Evolutionary conservation across 306 rosid genomes (phyloP), one percentile per base, ranked within the genome.

Genomic region (Abrus pulchellus): DNA sequence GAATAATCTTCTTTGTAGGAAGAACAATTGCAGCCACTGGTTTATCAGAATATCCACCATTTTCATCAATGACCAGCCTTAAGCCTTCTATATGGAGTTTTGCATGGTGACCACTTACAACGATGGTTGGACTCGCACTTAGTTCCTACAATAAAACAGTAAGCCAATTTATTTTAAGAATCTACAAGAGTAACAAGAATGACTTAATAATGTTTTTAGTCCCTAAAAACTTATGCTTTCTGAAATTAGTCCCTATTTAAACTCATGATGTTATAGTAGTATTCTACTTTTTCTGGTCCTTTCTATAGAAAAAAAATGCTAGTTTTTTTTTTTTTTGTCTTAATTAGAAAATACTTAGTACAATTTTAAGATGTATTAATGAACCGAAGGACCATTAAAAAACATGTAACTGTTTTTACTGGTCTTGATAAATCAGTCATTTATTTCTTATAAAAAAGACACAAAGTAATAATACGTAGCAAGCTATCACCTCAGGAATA

Each of bases 51-150:
- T 10, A 68, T 0, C 98, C 98, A 3, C 97, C 98, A 7, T 97
- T 92, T 87, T 92, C 90, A 45, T 94, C 98, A 36, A 94, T 89
- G 70, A 92, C 83, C 80, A 94, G 76, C 84, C 97, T 79, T 48
- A 83, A 86, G 64, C 97, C 98, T 68, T 95, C 93, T 52, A 87
- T 69, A 66, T 87, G 88, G 61, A 93, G 97, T 76, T 91, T 95
- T 59, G 30, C 99, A 57, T 95, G 99, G 89, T 93, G 98, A 83
- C 98, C 98, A 20, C 98, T 93, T 53, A 91, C 94, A 55, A 95
- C 72, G 30, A 93, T 77, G 47, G 91, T 91, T 50, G 86, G 80
- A 77, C 86, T 90, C 29, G 77, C 83, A 30, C 63, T 74, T 67
- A 91, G 87, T 60, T 88, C 96, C 99, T 93, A 78, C 41, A 33